These are phyloP conservation scores for Albizia julibrissin DNA, from an alignment of 306 rosid genomes.

Conservation along the genomic window DNA sequence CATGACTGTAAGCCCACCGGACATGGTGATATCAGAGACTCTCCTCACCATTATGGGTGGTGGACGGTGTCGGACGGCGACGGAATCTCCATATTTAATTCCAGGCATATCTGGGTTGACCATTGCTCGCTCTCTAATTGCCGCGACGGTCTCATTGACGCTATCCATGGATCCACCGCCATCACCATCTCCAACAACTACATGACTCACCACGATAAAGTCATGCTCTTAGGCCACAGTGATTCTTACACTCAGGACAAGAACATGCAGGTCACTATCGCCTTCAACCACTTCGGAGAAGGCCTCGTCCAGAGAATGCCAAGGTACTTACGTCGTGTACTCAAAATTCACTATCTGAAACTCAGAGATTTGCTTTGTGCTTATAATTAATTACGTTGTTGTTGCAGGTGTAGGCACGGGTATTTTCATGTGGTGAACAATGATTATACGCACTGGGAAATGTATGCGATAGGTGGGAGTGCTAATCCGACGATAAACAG, in stretches of 20 bases:
- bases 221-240: constrained; percentile 90
- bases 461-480: constrained; percentile 96
- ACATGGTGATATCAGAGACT: constrained; percentile 60
- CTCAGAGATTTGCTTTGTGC: too few relatives aligned
- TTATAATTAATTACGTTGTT: neutral
- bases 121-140: constrained; percentile 83
- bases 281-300: constrained; percentile 93
- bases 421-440: constrained; percentile 93
- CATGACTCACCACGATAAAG: constrained; percentile 94
- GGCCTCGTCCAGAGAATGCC: constrained; percentile 97
- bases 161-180: constrained; percentile 84
- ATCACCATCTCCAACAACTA: constrained; percentile 80
- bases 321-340: constrained; percentile 43
- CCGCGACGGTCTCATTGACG: constrained; percentile 83
- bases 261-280: constrained; percentile 77
- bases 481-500: constrained; percentile 82
- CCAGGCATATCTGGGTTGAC: constrained; percentile 74
- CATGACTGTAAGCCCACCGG: constrained; percentile 83
- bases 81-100: constrained; percentile 66
- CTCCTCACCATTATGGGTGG: constrained; percentile 72
- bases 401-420: constrained; percentile 80
- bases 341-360: neutral
- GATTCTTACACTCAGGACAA: constrained; percentile 73
- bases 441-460: constrained; percentile 94
- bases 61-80: constrained; percentile 84